A percentile compares a stretch with the other conserved stretches of the same genome.
Conservation (phyloP, 1,284 basidiomycete species). For the Tilletia indica region DNA sequence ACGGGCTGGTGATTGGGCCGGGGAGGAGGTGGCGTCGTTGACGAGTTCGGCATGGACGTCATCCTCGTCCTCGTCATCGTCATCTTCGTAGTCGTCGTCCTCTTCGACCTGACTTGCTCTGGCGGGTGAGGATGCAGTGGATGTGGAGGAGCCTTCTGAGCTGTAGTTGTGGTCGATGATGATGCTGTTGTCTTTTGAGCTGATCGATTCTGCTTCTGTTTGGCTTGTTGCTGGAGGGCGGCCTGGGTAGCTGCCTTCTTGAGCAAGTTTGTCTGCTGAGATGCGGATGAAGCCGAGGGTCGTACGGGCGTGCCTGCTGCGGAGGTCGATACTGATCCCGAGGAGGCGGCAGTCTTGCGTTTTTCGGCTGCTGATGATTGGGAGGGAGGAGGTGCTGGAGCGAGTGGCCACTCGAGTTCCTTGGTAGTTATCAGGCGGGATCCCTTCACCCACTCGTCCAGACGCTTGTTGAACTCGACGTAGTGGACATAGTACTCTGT, state of each 20-base stretch:
- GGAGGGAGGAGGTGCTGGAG: slow-evolving; percentile 16
- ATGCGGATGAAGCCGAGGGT: background rate
- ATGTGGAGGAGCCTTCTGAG: no score
- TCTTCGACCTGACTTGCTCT: slow-evolving; percentile 1
- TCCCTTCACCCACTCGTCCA: slow-evolving; percentile 97
- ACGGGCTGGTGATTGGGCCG: background rate
- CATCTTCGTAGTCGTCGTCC: background rate
- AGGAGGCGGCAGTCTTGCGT: slow-evolving; percentile 28
- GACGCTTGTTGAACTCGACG: slow-evolving; percentile 61
- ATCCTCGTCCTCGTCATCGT: background rate
- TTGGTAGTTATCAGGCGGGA: slow-evolving; percentile 77
- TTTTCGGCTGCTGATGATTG: slow-evolving; percentile 27
- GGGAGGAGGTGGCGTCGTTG: background rate
- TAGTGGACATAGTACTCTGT: slow-evolving; percentile 44
- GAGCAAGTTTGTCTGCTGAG: slow-evolving; percentile 61
- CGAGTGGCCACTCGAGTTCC: slow-evolving; percentile 87
- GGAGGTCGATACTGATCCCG: slow-evolving; percentile 32
- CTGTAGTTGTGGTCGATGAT: no score
- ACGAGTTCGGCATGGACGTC: background rate
- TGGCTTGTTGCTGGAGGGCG: background rate
- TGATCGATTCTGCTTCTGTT: background rate
- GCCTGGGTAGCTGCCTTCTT: slow-evolving; percentile 65
- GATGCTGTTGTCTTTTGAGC: no score
- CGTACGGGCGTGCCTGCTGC: slow-evolving; percentile 19
- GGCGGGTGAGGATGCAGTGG: slow-evolving; percentile 17